Evolutionary conservation across 1,284 basidiomycete species (phyloP).

Genomic region (Cryptococcus amylolentus): DNA sequence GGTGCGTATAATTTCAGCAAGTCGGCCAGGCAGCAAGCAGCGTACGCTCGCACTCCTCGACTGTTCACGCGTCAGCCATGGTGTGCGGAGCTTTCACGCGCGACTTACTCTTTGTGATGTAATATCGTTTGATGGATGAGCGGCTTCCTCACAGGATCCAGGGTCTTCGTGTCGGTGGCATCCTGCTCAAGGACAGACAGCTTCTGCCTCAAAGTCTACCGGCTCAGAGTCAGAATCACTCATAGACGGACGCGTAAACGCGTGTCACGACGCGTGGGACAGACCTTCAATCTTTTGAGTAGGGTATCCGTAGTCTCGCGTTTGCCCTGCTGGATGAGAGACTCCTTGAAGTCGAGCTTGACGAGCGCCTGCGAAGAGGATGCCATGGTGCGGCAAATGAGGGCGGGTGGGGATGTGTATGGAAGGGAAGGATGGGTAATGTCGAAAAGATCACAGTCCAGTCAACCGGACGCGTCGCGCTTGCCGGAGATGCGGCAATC

Average conservation of each 20-base stretch:
- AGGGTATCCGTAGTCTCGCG: slow-evolving; percentile 58
- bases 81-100: slow-evolving; percentile 12
- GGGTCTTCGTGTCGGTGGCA: slow-evolving; percentile 66
- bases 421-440: not conserved
- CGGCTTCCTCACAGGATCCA: slow-evolving; percentile 69
- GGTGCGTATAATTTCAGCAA: slow-evolving; percentile 91
- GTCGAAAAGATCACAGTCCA: not conserved
- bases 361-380: slow-evolving; percentile 3
- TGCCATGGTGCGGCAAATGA: not conserved
- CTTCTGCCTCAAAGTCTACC: slow-evolving; percentile 65
- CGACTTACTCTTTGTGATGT: slow-evolving; percentile 77
- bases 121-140: slow-evolving; percentile 76
- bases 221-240: not conserved
- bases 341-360: slow-evolving; percentile 69
- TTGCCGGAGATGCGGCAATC: not conserved
- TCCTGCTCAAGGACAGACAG: slow-evolving; percentile 87
- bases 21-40: slow-evolving; percentile 92
- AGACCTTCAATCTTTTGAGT: slow-evolving; percentile 72
- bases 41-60: slow-evolving; percentile 81
- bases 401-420: not conserved
- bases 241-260: not conserved
- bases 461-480: not conserved
- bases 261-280: slow-evolving; percentile 5
- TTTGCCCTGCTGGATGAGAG: slow-evolving; percentile 56
- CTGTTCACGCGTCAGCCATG: slow-evolving; percentile 18